Evolutionary conservation across 2,329 filamentous ascomycete genomes (phyloP).

Genomic region (Didymella pinodella): DNA sequence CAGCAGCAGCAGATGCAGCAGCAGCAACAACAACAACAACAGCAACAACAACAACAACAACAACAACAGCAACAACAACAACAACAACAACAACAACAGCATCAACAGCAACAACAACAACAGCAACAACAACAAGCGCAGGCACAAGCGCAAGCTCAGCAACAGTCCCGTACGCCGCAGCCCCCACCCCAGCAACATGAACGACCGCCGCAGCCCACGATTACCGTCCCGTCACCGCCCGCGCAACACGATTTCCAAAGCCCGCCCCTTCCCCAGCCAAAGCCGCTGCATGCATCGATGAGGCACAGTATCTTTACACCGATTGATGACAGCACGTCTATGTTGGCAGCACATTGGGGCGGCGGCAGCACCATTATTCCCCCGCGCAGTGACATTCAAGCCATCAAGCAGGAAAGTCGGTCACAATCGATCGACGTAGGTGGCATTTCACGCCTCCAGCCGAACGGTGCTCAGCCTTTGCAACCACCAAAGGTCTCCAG

Average conservation of each 20-base stretch:
- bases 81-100: conserved; percentile 70
- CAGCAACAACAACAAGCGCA: conserved; percentile 70
- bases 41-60: conserved; percentile 62
- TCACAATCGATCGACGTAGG: conserved; percentile 72
- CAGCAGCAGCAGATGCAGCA: conserved; percentile 62
- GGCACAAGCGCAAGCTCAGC: conserved; percentile 72
- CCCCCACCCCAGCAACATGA: conserved; percentile 72
- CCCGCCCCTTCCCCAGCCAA: conserved; percentile 67
- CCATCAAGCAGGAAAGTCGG: conserved; percentile 58
- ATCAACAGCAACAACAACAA: conserved; percentile 53
- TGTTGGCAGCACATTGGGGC: conserved; percentile 80
- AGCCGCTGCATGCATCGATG: conserved; percentile 69
- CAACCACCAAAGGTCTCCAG: conserved; percentile 54
- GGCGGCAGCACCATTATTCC: conserved; percentile 62
- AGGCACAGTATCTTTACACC: conserved; percentile 96
- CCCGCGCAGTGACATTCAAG: conserved; percentile 53
- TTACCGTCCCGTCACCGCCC: conserved; percentile 56
- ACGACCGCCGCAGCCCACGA: conserved; percentile 56
- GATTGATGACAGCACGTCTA: conserved; percentile 90
- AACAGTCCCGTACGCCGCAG: conserved; percentile 74
- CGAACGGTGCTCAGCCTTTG: conserved; percentile 59
- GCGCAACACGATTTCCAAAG: conserved; percentile 63
- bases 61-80: conserved; percentile 76
- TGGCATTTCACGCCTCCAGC: conserved; percentile 56
- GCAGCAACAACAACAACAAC: conserved; percentile 53